Evolutionary conservation across 805 yeast genomes (phyloP).

Genomic region (Helenozyma baotianmanensis): DNA sequence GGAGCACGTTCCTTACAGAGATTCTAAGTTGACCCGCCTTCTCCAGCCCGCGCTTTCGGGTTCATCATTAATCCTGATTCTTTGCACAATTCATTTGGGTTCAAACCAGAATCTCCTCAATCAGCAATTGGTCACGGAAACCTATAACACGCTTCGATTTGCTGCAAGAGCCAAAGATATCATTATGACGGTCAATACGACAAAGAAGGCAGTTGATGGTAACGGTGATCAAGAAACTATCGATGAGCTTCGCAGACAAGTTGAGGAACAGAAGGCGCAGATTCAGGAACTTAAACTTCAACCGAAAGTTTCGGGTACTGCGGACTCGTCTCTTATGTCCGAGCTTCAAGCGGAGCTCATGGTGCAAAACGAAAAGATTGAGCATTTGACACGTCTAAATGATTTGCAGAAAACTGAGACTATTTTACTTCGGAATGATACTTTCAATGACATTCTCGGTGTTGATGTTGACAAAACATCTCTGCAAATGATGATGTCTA

Average conservation of each 20-base stretch:
- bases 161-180: conserved; percentile 93
- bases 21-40: conserved; percentile 84
- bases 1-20: conserved; percentile 87
- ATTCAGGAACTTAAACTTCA: conserved; percentile 33
- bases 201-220: conserved; percentile 31
- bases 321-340: conserved; percentile 1
- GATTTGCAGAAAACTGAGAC: conserved; percentile 57
- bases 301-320: background rate
- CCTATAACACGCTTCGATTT: conserved; percentile 81
- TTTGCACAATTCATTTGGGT: conserved; percentile 81
- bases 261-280: conserved; percentile 59
- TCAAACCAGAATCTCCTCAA: conserved; percentile 18
- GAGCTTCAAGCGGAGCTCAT: conserved; percentile 56
- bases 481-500: conserved; percentile 41
- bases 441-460: conserved; percentile 54
- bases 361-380: conserved; percentile 61
- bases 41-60: conserved; percentile 93
- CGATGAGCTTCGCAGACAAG: conserved; percentile 50
- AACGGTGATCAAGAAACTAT: conserved; percentile 44
- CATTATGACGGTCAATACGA: conserved; percentile 58
- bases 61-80: conserved; percentile 71
- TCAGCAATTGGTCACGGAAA: conserved; percentile 61
- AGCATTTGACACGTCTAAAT: conserved; percentile 61
- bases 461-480: conserved; percentile 31
- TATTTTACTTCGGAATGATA: conserved; percentile 53